Percentiles rank a stretch among this genome's conserved stretches.
These are phyloP conservation scores for Pichia sp. DNA, from an alignment of 1,139 yeast species.

Conservation along the genomic window DNA sequence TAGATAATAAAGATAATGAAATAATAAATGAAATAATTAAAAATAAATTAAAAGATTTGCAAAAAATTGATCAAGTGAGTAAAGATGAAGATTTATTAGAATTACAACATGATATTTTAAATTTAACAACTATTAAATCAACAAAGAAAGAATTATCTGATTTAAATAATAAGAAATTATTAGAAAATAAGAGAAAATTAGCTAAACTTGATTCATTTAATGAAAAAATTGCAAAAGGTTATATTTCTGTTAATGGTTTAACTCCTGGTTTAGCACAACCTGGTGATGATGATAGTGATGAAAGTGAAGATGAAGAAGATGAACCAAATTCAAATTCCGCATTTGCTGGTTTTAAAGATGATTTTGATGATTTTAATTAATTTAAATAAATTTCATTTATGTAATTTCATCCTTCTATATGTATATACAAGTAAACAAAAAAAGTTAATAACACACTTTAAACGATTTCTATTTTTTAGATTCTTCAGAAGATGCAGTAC, in stretches of 20 bases:
- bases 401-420: background rate
- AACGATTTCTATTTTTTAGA: background rate
- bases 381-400: background rate
- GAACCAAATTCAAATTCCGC: slow-evolving; percentile 10
- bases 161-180: slow-evolving; percentile 6
- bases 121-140: slow-evolving; percentile 5
- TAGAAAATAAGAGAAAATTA: slow-evolving; percentile 24
- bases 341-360: slow-evolving; percentile 21
- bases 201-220: slow-evolving; percentile 34
- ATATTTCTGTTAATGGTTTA: slow-evolving; percentile 55
- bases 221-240: slow-evolving; percentile 39
- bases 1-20: slow-evolving; percentile 37
- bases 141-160: slow-evolving; percentile 9
- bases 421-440: background rate
- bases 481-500: background rate
- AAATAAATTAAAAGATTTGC: slow-evolving; percentile 43
- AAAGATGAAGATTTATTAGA: slow-evolving; percentile 37
- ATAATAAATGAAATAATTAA: slow-evolving; percentile 42
- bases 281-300: slow-evolving; percentile 42
- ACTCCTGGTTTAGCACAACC: slow-evolving; percentile 94
- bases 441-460: too few species aligned
- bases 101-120: slow-evolving; percentile 19
- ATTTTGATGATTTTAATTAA: slow-evolving; percentile 25
- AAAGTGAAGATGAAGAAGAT: slow-evolving; percentile 16
- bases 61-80: slow-evolving; percentile 38